These are phyloP conservation scores for Debaryomycetaceae sp. DNA, from an alignment of 1,139 yeast genomes.

Conservation along the genomic window DNA sequence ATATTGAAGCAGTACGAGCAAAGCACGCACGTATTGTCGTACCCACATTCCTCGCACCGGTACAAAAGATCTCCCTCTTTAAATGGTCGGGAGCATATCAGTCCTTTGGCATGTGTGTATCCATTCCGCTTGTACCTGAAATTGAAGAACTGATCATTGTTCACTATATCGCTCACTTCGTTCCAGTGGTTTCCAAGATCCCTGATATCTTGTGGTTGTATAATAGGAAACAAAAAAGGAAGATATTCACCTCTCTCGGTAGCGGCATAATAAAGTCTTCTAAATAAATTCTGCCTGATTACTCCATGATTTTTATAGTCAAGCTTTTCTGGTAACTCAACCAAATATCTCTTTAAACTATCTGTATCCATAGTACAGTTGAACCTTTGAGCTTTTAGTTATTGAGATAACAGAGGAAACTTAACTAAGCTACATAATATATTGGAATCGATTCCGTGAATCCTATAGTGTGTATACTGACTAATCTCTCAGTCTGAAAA, in stretches of 20 bases:
- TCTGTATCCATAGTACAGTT: slow-evolving; percentile 14
- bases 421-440: background rate
- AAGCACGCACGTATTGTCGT: slow-evolving; percentile 71
- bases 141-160: slow-evolving; percentile 12
- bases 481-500: background rate
- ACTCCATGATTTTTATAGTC: slow-evolving; percentile 12
- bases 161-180: slow-evolving; percentile 6
- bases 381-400: background rate
- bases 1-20: slow-evolving; percentile 69
- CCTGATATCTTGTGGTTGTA: slow-evolving; percentile 16
- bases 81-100: slow-evolving; percentile 65
- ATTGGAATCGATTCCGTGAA: background rate
- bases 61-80: slow-evolving; percentile 61
- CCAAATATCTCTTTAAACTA: slow-evolving; percentile 24
- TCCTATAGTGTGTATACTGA: background rate
- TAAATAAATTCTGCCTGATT: slow-evolving; percentile 19
- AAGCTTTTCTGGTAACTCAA: slow-evolving; percentile 23
- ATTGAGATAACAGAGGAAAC: background rate
- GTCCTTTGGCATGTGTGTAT: slow-evolving; percentile 25
- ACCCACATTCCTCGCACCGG: slow-evolving; percentile 63
- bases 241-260: slow-evolving; percentile 30
- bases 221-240: slow-evolving; percentile 23
- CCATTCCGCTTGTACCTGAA: slow-evolving; percentile 5
- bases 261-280: slow-evolving; percentile 29
- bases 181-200: slow-evolving; percentile 15